Percentiles rank a stretch among this genome's conserved stretches.
Evolutionary conservation across 345 rosid genomes (phyloP).

Genomic region (Erysimum cheiranthoides): DNA sequence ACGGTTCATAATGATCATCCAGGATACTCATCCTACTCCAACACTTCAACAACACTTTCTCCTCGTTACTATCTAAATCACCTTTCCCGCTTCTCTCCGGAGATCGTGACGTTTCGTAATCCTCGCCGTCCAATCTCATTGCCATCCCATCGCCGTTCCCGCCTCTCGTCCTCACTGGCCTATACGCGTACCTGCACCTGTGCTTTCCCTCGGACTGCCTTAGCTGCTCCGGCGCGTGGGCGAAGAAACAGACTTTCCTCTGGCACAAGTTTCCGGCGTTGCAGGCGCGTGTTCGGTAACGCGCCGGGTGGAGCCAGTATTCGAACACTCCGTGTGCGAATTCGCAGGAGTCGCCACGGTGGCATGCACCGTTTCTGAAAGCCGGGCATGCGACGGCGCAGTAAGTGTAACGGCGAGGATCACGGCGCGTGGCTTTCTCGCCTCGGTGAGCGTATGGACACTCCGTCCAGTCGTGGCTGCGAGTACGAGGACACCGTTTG

Average conservation of each 20-base stretch:
- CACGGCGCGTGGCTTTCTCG: conserved; percentile 93
- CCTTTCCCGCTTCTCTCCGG: conserved; percentile 30
- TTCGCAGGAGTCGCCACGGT: conserved; percentile 70
- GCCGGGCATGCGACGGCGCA: conserved; percentile 75
- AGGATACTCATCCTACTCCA: conserved; percentile 48
- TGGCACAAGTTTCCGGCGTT: conserved; percentile 68
- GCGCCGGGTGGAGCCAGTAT: conserved; percentile 85
- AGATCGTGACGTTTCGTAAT: conserved; percentile 33
- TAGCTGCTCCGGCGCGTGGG: conserved; percentile 79
- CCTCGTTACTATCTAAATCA: conserved; percentile 46
- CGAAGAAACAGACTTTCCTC: conserved; percentile 83
- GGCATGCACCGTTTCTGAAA: conserved; percentile 67
- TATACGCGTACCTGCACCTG: conserved; percentile 40
- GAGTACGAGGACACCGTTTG: conserved; percentile 67
- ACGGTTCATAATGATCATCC: conserved; percentile 46
- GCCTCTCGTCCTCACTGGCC: conserved; percentile 40
- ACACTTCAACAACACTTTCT: conserved; percentile 46
- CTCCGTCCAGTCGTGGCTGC: conserved; percentile 93
- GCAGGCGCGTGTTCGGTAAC: conserved; percentile 77
- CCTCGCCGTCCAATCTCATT: conserved; percentile 35
- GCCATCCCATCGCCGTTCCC: conserved; percentile 22
- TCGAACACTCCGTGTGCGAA: conserved; percentile 85
- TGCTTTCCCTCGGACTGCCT: conserved; percentile 46
- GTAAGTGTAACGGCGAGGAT: conserved; percentile 72
- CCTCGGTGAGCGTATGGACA: conserved; percentile 92